Conservation (phyloP, 306 rosid genomes). For the Albizia julibrissin region DNA sequence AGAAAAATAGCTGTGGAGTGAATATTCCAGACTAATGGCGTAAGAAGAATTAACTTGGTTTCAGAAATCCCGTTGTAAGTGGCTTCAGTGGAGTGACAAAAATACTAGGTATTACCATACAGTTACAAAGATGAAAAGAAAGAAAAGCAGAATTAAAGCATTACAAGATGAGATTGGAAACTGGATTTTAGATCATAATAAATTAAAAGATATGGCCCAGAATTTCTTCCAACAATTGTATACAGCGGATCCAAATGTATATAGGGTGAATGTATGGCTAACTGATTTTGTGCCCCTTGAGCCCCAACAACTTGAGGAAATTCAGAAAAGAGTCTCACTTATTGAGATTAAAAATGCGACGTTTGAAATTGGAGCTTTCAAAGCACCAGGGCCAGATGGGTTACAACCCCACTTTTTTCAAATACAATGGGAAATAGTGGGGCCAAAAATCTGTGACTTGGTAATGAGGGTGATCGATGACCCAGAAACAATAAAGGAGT, state of each 20-base stretch:
- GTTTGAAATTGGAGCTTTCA: background rate
- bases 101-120: background rate
- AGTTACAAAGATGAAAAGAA: fast-evolving
- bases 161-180: too few species aligned
- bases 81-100: background rate
- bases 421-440: background rate
- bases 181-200: too few species aligned
- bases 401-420: background rate
- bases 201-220: too few species aligned
- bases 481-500: too few species aligned
- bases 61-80: background rate
- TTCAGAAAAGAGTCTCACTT: too few species aligned
- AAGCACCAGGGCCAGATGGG: background rate
- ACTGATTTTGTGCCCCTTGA: too few species aligned
- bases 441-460: background rate
- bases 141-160: too few species aligned
- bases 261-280: too few species aligned
- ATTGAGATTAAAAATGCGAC: background rate
- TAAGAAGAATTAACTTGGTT: background rate
- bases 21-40: fast-evolving
- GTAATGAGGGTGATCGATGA: too few species aligned
- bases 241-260: too few species aligned
- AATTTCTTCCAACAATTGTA: too few species aligned
- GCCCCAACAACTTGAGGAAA: too few species aligned
- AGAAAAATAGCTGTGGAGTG: background rate